A percentile compares a stretch with the other conserved stretches of the same genome.
phyloP scores from a whole-genome alignment of 805 yeast species.

The Metschnikowia henanensis region DNA sequence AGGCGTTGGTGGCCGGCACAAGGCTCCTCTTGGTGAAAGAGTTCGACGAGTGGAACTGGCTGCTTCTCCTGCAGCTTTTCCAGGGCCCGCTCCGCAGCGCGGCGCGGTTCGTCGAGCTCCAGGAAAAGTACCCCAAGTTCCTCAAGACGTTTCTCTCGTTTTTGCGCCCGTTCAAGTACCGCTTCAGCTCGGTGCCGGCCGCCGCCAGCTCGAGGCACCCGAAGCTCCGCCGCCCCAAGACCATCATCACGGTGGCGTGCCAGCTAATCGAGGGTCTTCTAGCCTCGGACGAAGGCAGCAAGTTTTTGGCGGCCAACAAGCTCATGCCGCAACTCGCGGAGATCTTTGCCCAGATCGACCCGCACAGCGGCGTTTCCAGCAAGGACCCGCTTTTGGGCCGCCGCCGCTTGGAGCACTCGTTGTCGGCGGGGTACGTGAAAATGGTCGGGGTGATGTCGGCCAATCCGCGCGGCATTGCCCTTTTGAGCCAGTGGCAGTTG shows the following conservation, averaged over 20 bases:
- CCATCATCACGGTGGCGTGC: constrained; percentile 72
- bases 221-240: constrained; percentile 45
- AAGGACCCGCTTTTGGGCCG: constrained; percentile 73
- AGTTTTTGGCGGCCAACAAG: constrained; percentile 68
- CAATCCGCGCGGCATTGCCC: constrained; percentile 58
- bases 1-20: constrained; percentile 63
- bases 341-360: constrained; percentile 82
- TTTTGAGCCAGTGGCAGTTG: constrained; percentile 81
- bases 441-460: constrained; percentile 73
- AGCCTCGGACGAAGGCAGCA: constrained; percentile 62
- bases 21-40: constrained; percentile 77
- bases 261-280: constrained; percentile 68
- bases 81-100: constrained; percentile 81
- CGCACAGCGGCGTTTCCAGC: constrained; percentile 70
- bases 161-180: constrained; percentile 85
- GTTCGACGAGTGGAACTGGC: constrained; percentile 88
- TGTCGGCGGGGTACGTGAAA: constrained; percentile 74
- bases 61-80: constrained; percentile 63
- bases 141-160: constrained; percentile 82
- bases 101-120: constrained; percentile 71
- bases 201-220: constrained; percentile 12
- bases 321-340: constrained; percentile 87
- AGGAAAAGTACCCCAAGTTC: constrained; percentile 75
- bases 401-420: constrained; percentile 57
- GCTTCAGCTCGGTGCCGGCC: constrained; percentile 51